These are phyloP conservation scores for Marasmius tenuissimus DNA, from an alignment of 1,284 basidiomycete genomes.

Conservation along the genomic window DNA sequence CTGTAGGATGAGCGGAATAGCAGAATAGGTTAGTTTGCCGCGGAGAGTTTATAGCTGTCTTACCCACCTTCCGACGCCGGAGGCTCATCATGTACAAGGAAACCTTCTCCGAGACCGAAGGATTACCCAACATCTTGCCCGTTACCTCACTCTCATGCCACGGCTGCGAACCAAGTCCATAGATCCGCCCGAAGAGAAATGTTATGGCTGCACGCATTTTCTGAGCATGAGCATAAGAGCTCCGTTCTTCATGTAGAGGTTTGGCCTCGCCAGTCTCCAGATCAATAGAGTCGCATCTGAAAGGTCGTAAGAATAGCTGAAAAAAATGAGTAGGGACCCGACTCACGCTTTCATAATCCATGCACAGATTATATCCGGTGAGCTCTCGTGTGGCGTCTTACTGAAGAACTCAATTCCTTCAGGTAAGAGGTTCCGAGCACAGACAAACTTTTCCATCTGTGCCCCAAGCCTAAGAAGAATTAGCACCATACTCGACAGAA, in stretches of 20 bases:
- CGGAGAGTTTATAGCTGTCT: no score
- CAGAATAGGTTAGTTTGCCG: slow-evolving; percentile 23
- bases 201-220: slow-evolving; percentile 34
- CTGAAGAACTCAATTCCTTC: slow-evolving; percentile 19
- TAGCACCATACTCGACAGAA: background rate
- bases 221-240: slow-evolving; percentile 29
- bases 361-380: slow-evolving; percentile 25
- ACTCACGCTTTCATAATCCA: slow-evolving; percentile 32
- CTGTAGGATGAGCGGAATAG: slow-evolving; percentile 1
- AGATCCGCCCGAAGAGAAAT: slow-evolving; percentile 28
- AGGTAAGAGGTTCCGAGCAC: slow-evolving; percentile 12
- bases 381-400: slow-evolving; percentile 17
- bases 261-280: slow-evolving; percentile 23
- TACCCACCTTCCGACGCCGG: slow-evolving; percentile 1
- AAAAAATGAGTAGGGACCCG: background rate
- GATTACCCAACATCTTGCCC: slow-evolving; percentile 9
- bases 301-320: background rate
- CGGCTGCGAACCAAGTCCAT: slow-evolving; percentile 23
- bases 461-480: slow-evolving; percentile 17
- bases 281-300: slow-evolving; percentile 26
- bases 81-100: no score
- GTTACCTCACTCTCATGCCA: slow-evolving; percentile 26
- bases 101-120: slow-evolving; percentile 15
- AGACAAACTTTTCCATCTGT: slow-evolving; percentile 18
- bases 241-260: slow-evolving; percentile 4